Evolutionary conservation across 805 yeast genomes (phyloP).

Genomic region (Barnettozyma pratensis): DNA sequence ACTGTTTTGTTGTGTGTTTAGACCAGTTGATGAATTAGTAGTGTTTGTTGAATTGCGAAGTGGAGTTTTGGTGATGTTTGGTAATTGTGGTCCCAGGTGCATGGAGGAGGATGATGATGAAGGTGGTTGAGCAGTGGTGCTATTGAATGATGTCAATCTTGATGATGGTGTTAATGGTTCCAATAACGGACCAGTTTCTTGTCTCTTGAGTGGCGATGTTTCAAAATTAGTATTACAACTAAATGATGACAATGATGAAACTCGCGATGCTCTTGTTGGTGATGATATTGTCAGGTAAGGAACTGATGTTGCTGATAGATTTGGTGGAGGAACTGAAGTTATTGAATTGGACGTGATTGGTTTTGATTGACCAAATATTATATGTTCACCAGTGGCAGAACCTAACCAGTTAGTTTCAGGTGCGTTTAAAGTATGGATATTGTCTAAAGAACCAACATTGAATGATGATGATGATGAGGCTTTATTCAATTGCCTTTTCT

Average conservation of each 20-base stretch:
- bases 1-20: constrained; percentile 9
- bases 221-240: constrained; percentile 63
- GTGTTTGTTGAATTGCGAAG: constrained; percentile 18
- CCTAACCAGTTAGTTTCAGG: constrained; percentile 38
- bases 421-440: constrained; percentile 34
- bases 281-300: constrained; percentile 2
- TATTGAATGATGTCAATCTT: constrained; percentile 15
- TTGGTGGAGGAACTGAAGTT: background rate
- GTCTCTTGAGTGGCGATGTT: constrained; percentile 51
- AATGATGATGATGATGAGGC: constrained; percentile 16
- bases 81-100: constrained; percentile 18
- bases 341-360: constrained; percentile 6
- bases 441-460: constrained; percentile 16
- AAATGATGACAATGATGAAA: constrained; percentile 51
- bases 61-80: constrained; percentile 32
- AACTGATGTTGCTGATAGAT: too few species aligned
- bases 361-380: constrained; percentile 26
- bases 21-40: background rate
- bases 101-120: background rate
- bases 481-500: constrained; percentile 18
- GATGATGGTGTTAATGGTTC: constrained; percentile 59
- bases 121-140: constrained; percentile 2
- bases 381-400: constrained; percentile 35
- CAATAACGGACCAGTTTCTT: constrained; percentile 59
- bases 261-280: constrained; percentile 11